Evolutionary conservation across 352 stramenopile genomes (phyloP), one percentile per base, ranked within the genome.

Genomic region (Phytophthora rubi): DNA sequence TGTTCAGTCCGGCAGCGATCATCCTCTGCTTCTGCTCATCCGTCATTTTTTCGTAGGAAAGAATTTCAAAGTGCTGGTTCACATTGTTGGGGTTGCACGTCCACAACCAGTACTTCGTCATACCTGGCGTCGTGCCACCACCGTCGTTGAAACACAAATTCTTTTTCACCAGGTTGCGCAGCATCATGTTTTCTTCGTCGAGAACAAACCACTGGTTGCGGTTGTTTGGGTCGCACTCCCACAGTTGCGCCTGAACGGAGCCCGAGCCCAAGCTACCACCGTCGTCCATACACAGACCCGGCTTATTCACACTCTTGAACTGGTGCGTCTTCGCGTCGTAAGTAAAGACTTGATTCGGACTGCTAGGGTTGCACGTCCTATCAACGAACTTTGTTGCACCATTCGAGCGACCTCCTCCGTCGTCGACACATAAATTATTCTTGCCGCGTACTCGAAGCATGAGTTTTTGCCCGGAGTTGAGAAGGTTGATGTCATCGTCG

Each of bases 141-240:
- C 64, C 65, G 32, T 80, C 75, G 21, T 82, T 68, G 18, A 80
- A 58, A 21, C 76, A 83, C 47, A 79, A 35, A 33, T 66, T 71
- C 21, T 55, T 5, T 49, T 82, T 79, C 5, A 26, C 57, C 23
- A 71, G 57, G 23, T 71, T 82, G 6, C 53, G 67, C 3, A 81
- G 33, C 67, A 79, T 76, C 53, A 73, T 61, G 1, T 59, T 77
- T 10, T 59, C 51, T 13, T 70, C 62, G 21, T 81, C 67, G 12
- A 71, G 52, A 6, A 66, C 57, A 15, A 77, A 78, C 56, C 54
- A 53, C 59, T 76, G 71, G 37, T 76, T 67, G 15, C 62, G 35
- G 53, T 66, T 78, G 45, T 68, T 65, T 8, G 33, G 35, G 28
- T 78, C 67, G 48, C 66, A 78, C 39, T 71, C 45, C 55, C 52